Evolutionary conservation across 352 stramenopile genomes (phyloP), one percentile per base, ranked within the genome.

Genomic region (Pythium pyrilobum): DNA sequence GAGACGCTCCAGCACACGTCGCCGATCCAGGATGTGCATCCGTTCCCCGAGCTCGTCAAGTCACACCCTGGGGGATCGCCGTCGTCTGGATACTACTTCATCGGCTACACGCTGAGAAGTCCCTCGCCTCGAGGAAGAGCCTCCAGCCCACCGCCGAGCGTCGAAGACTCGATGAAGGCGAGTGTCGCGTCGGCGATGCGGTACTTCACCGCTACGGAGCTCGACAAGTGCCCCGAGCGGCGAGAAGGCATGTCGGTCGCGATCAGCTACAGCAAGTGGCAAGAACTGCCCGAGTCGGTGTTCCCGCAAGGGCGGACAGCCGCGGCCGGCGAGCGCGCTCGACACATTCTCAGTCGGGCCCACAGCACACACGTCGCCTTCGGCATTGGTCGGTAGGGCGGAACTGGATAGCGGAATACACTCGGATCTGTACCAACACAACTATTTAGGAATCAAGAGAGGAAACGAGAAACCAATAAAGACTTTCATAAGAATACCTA

Each of bases 141-240:
- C 34, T 33, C 32, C 6, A 55, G 13, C 4, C 32, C 31, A 4
- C 27, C 16, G 15, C 4, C 29, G 9, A 51, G 37, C 23, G 20
- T 15, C 4, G 46, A 62, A n/a, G 41, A 59, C 12, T 25, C 66
- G 2, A 65, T 74, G 16, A 56, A 85, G 15, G 45, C 61, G 4
- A 77, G 64, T 33, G 73, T 88, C 13, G 73, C 66, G 0, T 81
- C 78, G 2, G 77, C 81, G 10, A 76, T 80, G 4, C 70, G 79
- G 31, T 95, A 93, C 42, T 95, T 95, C 46, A 69, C 83, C 12
- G 85, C 78, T 2, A 95, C 85, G 9, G 81, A 93, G 54, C 58
- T 95, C 11, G 53, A 66, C 31, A 72, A 65, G 21, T 81, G 68
- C 13, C 24, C 60, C 2, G 79, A 92, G 74, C 73, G 86, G 65